Percentiles rank a stretch among this genome's conserved stretches.
phyloP scores from a whole-genome alignment of 306 rosid species.

The Inga laurina region DNA sequence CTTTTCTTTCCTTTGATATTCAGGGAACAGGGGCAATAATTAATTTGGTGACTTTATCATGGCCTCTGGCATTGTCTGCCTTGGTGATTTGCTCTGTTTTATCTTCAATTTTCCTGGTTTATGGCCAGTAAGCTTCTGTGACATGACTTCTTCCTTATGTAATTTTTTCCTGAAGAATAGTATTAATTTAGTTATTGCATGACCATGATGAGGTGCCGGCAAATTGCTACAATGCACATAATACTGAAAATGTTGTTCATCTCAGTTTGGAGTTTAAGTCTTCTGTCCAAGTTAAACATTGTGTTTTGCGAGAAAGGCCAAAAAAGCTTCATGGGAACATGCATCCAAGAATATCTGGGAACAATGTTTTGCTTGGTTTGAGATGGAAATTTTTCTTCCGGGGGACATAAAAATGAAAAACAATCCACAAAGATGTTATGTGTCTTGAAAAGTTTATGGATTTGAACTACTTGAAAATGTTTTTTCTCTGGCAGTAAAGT shows the following conservation, averaged over 20 bases:
- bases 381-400: constrained; percentile 10
- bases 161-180: constrained; percentile 6
- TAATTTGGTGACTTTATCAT: constrained; percentile 70
- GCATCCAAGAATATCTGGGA: neutral
- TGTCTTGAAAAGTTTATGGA: constrained; percentile 23
- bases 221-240: neutral
- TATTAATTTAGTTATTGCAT: constrained; percentile 5
- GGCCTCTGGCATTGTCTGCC: constrained; percentile 81
- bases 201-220: constrained; percentile 8
- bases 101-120: constrained; percentile 61
- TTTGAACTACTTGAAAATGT: neutral
- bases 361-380: neutral
- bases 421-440: neutral
- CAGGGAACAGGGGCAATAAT: constrained; percentile 80
- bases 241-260: constrained; percentile 1
- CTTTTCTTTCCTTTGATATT: constrained; percentile 37
- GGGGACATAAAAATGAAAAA: neutral
- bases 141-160: constrained; percentile 10
- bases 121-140: constrained; percentile 57
- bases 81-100: constrained; percentile 63
- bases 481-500: neutral
- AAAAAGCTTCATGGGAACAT: constrained; percentile 3
- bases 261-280: constrained; percentile 7
- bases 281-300: neutral
- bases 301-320: neutral